A percentile compares a stretch with the other conserved stretches of the same genome.
Conservation (phyloP, 768 basidiomycete species). For the Hydnomerulius pinastri region DNA sequence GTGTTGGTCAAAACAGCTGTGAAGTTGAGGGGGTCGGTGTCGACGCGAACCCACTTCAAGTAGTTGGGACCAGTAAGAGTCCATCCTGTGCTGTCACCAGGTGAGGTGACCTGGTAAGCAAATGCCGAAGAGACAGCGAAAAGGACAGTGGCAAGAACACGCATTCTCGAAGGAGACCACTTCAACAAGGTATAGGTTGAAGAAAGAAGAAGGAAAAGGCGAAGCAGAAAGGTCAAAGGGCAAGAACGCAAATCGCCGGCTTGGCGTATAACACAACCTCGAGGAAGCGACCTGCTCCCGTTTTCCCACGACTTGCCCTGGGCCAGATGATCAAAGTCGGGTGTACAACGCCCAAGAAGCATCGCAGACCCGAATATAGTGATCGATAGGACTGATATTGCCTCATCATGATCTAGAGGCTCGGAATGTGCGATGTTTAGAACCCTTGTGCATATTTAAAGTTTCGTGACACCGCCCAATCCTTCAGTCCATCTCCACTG, state of each 20-base stretch:
- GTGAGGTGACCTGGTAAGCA: constrained; percentile 64
- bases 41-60: constrained; percentile 64
- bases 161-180: constrained; percentile 40
- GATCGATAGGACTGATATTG: neutral
- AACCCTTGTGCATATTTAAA: no score
- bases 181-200: constrained; percentile 16
- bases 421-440: no score
- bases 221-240: constrained; percentile 6
- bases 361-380: neutral
- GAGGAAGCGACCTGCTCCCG: constrained; percentile 6
- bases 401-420: neutral
- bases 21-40: constrained; percentile 69
- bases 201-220: constrained; percentile 13
- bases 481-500: no score
- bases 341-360: no score
- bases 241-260: constrained; percentile 8
- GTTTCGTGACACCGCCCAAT: no score
- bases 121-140: constrained; percentile 55
- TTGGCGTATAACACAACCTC: constrained; percentile 2
- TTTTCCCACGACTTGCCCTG: constrained; percentile 25
- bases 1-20: constrained; percentile 66
- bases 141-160: constrained; percentile 41
- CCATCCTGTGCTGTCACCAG: constrained; percentile 55
- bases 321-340: no score
- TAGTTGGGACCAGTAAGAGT: constrained; percentile 51